phyloP scores from a whole-genome alignment of 208 protist species.

The Vickermania spadyakhi region DNA sequence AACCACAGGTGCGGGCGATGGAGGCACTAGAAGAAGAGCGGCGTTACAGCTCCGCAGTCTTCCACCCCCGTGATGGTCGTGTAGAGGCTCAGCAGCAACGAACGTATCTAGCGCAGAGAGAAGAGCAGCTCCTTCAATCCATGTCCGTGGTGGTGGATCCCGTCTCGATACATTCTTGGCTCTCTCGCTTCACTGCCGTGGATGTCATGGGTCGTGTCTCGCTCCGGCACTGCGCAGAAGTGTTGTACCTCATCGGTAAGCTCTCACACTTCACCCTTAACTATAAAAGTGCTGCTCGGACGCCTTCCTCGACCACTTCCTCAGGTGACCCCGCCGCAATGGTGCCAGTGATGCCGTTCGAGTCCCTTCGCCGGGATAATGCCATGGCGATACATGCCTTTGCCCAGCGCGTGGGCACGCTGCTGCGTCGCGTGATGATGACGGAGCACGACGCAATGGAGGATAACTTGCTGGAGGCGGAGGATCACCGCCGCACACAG shows the following conservation, averaged over 20 bases:
- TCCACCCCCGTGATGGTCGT: no score
- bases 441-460: background rate
- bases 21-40: no score
- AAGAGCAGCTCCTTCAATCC: constrained; percentile 9
- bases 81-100: no score
- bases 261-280: constrained; percentile 18
- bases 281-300: constrained; percentile 13
- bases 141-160: constrained; percentile 26
- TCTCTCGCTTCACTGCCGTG: constrained; percentile 58
- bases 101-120: background rate
- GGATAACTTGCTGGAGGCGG: background rate
- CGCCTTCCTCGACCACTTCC: constrained; percentile 9
- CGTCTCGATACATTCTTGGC: constrained; percentile 58
- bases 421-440: constrained; percentile 9
- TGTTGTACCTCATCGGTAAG: constrained; percentile 33
- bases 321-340: constrained; percentile 10
- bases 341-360: constrained; percentile 2
- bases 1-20: background rate
- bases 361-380: constrained; percentile 6
- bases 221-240: constrained; percentile 19
- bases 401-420: constrained; percentile 17
- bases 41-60: no score
- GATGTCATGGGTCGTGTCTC: constrained; percentile 48
- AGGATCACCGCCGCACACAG: constrained; percentile 1
- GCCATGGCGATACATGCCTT: constrained; percentile 26